A percentile compares a stretch with the other conserved stretches of the same genome.
phyloP scores from a whole-genome alignment of 2,329 filamentous ascomycete species.

The Gaeumannomyces sp. region DNA sequence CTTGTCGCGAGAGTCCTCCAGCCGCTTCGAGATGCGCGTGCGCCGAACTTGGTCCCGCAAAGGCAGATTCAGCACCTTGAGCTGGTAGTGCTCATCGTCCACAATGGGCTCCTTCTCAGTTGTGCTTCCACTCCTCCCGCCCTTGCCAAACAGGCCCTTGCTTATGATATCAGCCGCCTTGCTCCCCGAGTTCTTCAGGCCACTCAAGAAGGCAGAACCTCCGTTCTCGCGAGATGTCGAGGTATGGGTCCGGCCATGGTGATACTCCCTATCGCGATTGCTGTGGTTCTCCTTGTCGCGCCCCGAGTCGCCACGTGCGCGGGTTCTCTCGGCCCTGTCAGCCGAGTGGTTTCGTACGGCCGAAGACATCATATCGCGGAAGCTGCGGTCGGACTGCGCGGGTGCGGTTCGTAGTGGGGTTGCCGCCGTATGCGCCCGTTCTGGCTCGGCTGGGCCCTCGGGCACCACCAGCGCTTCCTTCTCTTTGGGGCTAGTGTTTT shows the following conservation, averaged over 20 bases:
- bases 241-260: slow-evolving; percentile 38
- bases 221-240: slow-evolving; percentile 56
- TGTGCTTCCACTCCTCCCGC: slow-evolving; percentile 64
- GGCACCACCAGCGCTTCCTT: slow-evolving; percentile 14
- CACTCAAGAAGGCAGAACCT: slow-evolving; percentile 61
- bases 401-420: slow-evolving; percentile 55
- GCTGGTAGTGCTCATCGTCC: slow-evolving; percentile 77
- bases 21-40: slow-evolving; percentile 82
- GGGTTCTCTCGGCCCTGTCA: slow-evolving; percentile 65
- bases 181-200: slow-evolving; percentile 64
- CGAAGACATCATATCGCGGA: slow-evolving; percentile 62
- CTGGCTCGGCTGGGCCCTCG: slow-evolving; percentile 28
- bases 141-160: slow-evolving; percentile 77
- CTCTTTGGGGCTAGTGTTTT: slow-evolving; percentile 34
- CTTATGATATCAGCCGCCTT: slow-evolving; percentile 76
- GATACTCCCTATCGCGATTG: slow-evolving; percentile 35
- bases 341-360: slow-evolving; percentile 64
- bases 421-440: slow-evolving; percentile 30
- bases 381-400: slow-evolving; percentile 57
- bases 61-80: slow-evolving; percentile 80
- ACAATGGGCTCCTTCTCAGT: slow-evolving; percentile 58
- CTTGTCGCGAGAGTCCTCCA: slow-evolving; percentile 86
- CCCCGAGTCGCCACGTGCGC: slow-evolving; percentile 35
- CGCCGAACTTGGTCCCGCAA: slow-evolving; percentile 83
- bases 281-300: slow-evolving; percentile 18